Percentiles rank a stretch among this genome's conserved stretches.
These are phyloP conservation scores for Lactarius sp. DNA, from an alignment of 768 basidiomycete species.

Conservation along the genomic window DNA sequence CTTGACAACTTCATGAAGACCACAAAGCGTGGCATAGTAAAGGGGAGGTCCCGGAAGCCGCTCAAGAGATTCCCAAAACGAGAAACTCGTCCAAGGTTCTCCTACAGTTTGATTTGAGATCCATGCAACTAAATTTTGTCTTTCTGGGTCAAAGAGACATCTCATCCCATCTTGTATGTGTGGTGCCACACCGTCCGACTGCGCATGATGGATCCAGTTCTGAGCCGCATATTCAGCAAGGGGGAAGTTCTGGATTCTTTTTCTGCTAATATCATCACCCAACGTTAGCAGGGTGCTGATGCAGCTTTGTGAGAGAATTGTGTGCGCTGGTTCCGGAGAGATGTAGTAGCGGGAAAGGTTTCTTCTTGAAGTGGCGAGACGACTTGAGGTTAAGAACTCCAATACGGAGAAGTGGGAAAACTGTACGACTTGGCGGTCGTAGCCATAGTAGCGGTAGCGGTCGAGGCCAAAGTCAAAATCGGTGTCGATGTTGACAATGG, in stretches of 20 bases:
- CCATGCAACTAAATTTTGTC: not conserved
- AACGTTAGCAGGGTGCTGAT: not conserved
- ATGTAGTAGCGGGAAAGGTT: not conserved
- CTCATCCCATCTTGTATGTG: not conserved
- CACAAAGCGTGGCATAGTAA: not conserved
- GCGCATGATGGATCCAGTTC: not conserved
- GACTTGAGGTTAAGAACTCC: slow-evolving; percentile 9
- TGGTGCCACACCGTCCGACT: not conserved
- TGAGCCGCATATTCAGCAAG: not conserved
- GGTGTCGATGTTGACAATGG: not conserved
- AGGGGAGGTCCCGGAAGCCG: not conserved
- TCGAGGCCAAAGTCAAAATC: not conserved
- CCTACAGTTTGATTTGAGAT: not conserved
- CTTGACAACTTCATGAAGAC: not conserved
- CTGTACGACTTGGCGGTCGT: not conserved
- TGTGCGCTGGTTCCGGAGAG: not conserved
- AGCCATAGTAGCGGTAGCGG: too few species aligned
- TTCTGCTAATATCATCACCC: not conserved
- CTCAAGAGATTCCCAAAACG: too few species aligned
- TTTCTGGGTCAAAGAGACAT: slow-evolving; percentile 2
- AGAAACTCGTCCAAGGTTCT: too few species aligned
- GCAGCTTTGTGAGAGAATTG: not conserved
- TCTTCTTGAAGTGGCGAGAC: not conserved
- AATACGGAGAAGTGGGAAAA: slow-evolving; percentile 9
- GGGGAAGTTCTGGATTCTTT: not conserved